Base-by-base conservation (phyloP, 2,329 filamentous ascomycete species). In the Rutstroemia sp. region DNA sequence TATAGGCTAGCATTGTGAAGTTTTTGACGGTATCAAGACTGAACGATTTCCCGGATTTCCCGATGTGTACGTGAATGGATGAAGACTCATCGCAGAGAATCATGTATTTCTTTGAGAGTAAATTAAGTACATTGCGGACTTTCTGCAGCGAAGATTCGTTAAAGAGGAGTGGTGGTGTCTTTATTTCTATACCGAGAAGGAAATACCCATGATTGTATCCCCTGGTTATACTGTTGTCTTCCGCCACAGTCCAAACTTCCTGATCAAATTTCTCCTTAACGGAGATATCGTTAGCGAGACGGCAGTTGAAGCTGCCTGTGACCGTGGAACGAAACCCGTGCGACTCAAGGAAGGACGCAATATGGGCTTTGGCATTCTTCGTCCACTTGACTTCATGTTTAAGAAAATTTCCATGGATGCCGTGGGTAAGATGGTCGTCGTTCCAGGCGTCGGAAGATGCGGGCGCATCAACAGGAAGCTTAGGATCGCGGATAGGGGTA, bases 41-140 rank as follows among this genome's bases (percentile, higher is more conserved):
- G 16, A 55, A 55, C 10, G 45, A 34, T 2, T 34, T 30, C 3
- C 34, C 21, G 4, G 14, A 16, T 9, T 55, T 55, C 10, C 52
- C 52, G n/a, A 55, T 42, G 12, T 55, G 36, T 8, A 55, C 36
- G 5, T 50, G 52, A 16, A 50, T 49, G 4, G 39, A 38, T 8
- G 36, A n/a, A 14, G 16, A 40, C 5, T 12, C 10, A 55, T 44
- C 45, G 6, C 52, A 54, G 2, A 12, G 12, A 12, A 19, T 50
- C n/a, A 25, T 34, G 25, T 50, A 55, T 16, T 5, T 5, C 25
- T 42, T 16, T 4, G 38, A 5, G 10, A 55, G 16, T n/a, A 6
- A 4, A 25, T 25, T 23, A 19, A 54, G 52, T 5, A 54, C 25
- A 5, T 23, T 5, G 40, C 36, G 48, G 30, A 54, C 52, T 40